These are phyloP conservation scores for Pestalotiopsis sp. DNA, from an alignment of 2,329 filamentous ascomycete species.

Conservation along the genomic window DNA sequence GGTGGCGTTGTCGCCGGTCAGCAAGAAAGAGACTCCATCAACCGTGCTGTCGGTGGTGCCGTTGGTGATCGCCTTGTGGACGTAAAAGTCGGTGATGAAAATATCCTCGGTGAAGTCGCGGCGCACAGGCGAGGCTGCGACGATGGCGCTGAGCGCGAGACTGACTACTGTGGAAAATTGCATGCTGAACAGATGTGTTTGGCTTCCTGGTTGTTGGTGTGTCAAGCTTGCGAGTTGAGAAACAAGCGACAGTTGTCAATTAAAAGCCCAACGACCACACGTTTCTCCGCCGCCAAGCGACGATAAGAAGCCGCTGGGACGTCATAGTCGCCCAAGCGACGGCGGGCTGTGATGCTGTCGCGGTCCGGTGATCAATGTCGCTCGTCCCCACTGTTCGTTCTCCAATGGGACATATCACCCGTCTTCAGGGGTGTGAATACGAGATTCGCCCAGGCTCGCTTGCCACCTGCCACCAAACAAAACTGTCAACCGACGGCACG, in stretches of 20 bases:
- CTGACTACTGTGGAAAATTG: neutral
- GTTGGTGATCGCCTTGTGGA: neutral
- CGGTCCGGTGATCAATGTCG: no score
- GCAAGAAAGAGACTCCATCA: neutral
- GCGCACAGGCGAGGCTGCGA: neutral
- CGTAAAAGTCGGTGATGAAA: neutral
- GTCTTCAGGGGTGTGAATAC: no score
- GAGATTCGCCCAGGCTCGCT: no score
- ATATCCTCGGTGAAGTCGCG: neutral
- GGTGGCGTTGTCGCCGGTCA: neutral
- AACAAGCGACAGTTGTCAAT: neutral
- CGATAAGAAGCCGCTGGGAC: no score
- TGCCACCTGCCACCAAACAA: no score
- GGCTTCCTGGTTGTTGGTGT: neutral
- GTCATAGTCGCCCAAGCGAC: no score
- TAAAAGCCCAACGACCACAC: neutral
- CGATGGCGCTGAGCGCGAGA: neutral
- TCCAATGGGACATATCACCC: no score
- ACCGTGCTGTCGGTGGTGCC: neutral
- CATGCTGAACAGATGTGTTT: neutral
- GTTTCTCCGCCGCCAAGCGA: no score
- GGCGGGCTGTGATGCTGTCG: no score
- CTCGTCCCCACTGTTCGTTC: no score
- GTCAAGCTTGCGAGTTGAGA: neutral
- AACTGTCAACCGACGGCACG: no score